Conservation (phyloP, 768 basidiomycete species). For the Epithele typhae region DNA sequence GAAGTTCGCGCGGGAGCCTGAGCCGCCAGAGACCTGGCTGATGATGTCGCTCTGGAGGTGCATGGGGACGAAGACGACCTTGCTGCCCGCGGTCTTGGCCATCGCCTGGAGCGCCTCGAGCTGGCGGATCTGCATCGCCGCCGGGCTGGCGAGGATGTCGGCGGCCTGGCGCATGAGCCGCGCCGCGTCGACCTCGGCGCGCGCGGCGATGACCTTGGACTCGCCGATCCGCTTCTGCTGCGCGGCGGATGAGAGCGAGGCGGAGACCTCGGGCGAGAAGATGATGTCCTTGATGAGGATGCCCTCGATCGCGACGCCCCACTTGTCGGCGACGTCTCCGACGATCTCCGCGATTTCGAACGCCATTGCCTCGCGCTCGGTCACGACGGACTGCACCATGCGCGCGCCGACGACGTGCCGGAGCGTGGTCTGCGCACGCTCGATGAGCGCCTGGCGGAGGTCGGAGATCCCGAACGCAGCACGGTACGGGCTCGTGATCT, state of each 20-base stretch:
- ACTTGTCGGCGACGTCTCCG: conserved; percentile 86
- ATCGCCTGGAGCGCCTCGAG: conserved; percentile 94
- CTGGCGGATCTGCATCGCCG: conserved; percentile 98
- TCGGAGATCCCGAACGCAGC: conserved; percentile 93
- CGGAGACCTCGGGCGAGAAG: conserved; percentile 86
- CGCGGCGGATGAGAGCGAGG: conserved; percentile 89
- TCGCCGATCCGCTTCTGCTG: conserved; percentile 98
- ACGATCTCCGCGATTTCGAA: conserved; percentile 97
- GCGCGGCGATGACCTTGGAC: conserved; percentile 92
- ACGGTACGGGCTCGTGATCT: conserved; percentile 85
- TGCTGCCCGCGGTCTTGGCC: conserved; percentile 84
- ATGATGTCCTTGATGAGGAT: conserved; percentile 95
- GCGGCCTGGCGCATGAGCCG: conserved; percentile 96
- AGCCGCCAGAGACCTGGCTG: conserved; percentile 37
- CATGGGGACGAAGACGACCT: conserved; percentile 95
- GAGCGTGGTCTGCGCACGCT: conserved; percentile 90
- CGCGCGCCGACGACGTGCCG: conserved; percentile 97
- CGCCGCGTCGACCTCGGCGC: conserved; percentile 93
- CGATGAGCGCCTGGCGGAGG: conserved; percentile 78
- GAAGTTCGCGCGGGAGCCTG: conserved; percentile 15
- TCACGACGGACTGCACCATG: conserved; percentile 92
- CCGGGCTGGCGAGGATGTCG: conserved; percentile 89
- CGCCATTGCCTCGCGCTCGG: conserved; percentile 94
- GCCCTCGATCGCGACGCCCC: conserved; percentile 96
- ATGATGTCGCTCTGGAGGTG: conserved; percentile 74